These are phyloP conservation scores for Phallus indusiatus DNA, from an alignment of 768 basidiomycete species.

Conservation along the genomic window DNA sequence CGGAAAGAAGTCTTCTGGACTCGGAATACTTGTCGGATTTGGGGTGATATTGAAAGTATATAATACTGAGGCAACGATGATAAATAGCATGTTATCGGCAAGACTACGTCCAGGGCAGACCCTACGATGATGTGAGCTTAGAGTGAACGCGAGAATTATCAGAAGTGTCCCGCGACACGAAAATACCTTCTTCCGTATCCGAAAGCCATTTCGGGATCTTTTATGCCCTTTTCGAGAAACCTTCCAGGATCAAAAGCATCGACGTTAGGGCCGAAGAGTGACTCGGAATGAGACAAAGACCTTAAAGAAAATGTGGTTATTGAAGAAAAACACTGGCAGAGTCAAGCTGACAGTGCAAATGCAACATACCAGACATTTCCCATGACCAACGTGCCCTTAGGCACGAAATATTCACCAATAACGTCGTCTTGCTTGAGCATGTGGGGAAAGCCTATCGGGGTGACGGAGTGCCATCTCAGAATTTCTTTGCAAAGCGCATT, in stretches of 20 bases:
- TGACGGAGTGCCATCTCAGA: not conserved
- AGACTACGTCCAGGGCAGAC: conserved; percentile 40
- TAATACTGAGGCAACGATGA: conserved; percentile 36
- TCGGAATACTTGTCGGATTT: not conserved
- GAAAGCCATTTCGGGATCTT: not conserved
- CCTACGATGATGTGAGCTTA: not conserved
- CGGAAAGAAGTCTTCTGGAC: not conserved
- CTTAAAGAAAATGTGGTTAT: conserved; percentile 19
- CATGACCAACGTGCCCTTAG: not conserved
- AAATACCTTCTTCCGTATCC: conserved; percentile 2
- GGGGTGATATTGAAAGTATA: conserved; percentile 31
- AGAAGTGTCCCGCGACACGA: not conserved
- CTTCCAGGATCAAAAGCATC: conserved; percentile 45
- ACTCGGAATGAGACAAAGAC: conserved; percentile 39
- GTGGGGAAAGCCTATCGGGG: not conserved
- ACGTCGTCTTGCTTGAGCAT: not conserved
- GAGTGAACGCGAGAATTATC: no score
- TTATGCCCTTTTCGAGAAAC: conserved; percentile 24
- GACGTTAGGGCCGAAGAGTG: conserved; percentile 36
- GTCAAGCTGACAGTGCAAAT: not conserved
- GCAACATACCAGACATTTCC: conserved; percentile 3
- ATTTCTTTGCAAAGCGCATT: not conserved
- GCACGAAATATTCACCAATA: not conserved
- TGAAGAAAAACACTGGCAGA: not conserved
- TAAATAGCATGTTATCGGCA: conserved; percentile 36